Conservation (phyloP, 1,284 basidiomycete genomes). For the Coniophora puteana region DNA sequence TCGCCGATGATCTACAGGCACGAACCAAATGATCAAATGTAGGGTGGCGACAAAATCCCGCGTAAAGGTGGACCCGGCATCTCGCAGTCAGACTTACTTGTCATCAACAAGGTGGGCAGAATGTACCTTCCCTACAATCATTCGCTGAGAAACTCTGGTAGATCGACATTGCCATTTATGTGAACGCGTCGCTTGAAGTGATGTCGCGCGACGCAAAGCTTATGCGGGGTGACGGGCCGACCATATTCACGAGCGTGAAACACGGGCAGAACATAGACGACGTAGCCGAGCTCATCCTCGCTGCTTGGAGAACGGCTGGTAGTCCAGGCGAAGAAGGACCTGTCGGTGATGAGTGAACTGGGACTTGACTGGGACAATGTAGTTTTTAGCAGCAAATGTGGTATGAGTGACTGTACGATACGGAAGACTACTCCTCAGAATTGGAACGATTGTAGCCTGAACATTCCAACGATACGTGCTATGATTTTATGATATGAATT, state of each 20-base stretch:
- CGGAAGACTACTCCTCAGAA: no score
- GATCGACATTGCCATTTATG: conserved; percentile 92
- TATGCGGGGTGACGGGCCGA: conserved; percentile 95
- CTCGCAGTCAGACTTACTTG: conserved; percentile 90
- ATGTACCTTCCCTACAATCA: conserved; percentile 6
- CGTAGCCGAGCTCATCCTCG: conserved; percentile 79
- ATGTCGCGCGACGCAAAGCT: conserved; percentile 92
- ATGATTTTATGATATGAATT: no score
- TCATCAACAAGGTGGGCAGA: conserved; percentile 95
- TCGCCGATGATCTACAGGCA: not conserved
- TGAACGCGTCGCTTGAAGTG: conserved; percentile 90
- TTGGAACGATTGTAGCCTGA: no score
- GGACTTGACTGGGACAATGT: no score
- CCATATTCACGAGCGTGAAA: conserved; percentile 87
- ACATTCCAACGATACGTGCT: no score
- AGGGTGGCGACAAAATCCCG: conserved; percentile 98
- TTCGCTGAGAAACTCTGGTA: conserved; percentile 26
- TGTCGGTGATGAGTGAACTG: conserved; percentile 36
- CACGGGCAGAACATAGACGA: conserved; percentile 80
- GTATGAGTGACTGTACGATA: no score
- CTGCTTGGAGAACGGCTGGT: conserved; percentile 81
- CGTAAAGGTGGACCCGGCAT: conserved; percentile 97
- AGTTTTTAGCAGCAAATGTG: no score
- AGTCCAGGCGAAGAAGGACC: conserved; percentile 58
- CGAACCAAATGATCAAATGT: conserved; percentile 1